phyloP scores from a whole-genome alignment of 176 grass and related monocot species.

The Triticum monococcum region DNA sequence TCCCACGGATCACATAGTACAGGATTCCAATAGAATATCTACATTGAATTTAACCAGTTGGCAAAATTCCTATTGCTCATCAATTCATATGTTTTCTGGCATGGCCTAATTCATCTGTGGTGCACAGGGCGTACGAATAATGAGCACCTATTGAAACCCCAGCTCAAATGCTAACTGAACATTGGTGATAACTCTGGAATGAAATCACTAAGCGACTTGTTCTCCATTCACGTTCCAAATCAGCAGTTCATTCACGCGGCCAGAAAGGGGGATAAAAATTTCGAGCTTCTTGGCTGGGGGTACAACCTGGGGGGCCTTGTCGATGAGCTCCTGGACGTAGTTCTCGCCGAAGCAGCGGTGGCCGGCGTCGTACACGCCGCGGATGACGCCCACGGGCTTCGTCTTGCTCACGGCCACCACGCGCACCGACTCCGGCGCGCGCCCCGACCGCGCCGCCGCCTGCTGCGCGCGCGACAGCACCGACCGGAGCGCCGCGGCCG shows the following conservation, averaged over 20 bases:
- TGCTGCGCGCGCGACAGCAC: conserved; percentile 75
- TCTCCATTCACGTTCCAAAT: neutral
- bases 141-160: neutral
- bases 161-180: neutral
- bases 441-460: conserved; percentile 61
- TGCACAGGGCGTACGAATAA: neutral
- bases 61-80: neutral
- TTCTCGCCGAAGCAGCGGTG: conserved; percentile 94
- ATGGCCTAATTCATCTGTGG: neutral
- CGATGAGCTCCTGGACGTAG: conserved; percentile 91
- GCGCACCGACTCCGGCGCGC: conserved; percentile 46
- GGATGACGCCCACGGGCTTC: conserved; percentile 58
- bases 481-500: conserved; percentile 55
- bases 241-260: neutral
- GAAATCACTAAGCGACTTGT: neutral
- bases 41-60: neutral
- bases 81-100: neutral
- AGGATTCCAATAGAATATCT: neutral
- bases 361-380: conserved; percentile 67
- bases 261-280: neutral
- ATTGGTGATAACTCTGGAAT: neutral
- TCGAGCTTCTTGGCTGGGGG: neutral
- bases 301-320: conserved; percentile 82
- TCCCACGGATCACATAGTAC: too few relatives aligned
- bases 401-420: conserved; percentile 94